Evolutionary conservation across 2,329 filamentous ascomycete genomes (phyloP), one percentile per base, ranked within the genome.

Genomic region (Fusarium goolgardi): DNA sequence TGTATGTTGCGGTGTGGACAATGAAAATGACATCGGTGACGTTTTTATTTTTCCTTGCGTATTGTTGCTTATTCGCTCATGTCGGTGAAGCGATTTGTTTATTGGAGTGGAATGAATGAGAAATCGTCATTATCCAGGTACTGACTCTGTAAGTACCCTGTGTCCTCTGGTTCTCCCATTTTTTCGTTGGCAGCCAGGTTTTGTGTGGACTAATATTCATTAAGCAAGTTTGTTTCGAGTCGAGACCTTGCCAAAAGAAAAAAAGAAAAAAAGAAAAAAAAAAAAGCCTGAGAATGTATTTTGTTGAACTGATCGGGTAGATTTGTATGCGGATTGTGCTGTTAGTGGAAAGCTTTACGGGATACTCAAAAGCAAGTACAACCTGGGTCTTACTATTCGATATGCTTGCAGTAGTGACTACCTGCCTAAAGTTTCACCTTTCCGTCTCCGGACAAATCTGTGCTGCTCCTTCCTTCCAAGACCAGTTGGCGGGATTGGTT

Each of bases 371-470:
- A 34, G 20, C 15, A 57, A 35, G 27, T 27, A 23, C 9, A 31
- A n/a, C 12, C 18, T 29, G 27, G 40, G 50, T 53, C 60, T 49
- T 59, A 29, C 31, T 37, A 44, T 46, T 61, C 39, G n/a, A 37
- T 37, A 11, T n/a, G 34, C 18, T 37, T 37, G 11, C 16, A 11
- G 16, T 5, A 5, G 16, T 10, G 7, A 34, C 23, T 34, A 16
- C 35, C 35, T 8, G 20, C 35, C n/a, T 23, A 39, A 32, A 35
- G 16, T 54, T 56, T 16, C 54, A 43, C 68, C 56, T 66, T 71
- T 55, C 71, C 69, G 5, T 37, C 60, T 66, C 59, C 63, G 69
- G 68, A 55, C 32, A 16, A 29, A n/a, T 41, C 15, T 53, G 59
- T 27, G 29, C 23, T 47, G 40, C 29, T 39, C 45, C 27, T 59